Percentiles rank a stretch among this genome's conserved stretches.
phyloP scores from a whole-genome alignment of 768 basidiomycete genomes.

The Plicaturopsis crispa region DNA sequence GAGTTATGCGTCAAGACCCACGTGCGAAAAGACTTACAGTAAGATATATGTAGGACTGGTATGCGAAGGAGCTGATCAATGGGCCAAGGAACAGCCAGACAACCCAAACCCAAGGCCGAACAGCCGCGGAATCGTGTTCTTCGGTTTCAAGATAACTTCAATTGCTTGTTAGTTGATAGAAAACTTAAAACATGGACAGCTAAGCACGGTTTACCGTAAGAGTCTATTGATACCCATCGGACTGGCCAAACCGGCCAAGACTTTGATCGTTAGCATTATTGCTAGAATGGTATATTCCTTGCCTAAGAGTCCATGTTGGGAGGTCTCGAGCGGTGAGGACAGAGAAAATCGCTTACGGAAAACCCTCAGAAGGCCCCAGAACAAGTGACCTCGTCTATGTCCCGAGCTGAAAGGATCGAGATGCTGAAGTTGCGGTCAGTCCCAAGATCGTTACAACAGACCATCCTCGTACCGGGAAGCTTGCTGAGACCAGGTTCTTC shows the following conservation, averaged over 20 bases:
- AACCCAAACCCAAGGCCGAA: constrained; percentile 49
- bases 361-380: constrained; percentile 15
- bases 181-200: too few relatives aligned
- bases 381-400: constrained; percentile 21
- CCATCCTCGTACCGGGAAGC: too few relatives aligned
- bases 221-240: constrained; percentile 13
- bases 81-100: constrained; percentile 28
- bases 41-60: constrained; percentile 33
- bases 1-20: too few relatives aligned
- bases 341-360: not conserved
- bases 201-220: too few relatives aligned
- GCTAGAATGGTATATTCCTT: constrained; percentile 5
- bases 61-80: constrained; percentile 22
- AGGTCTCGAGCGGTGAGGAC: not conserved
- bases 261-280: constrained; percentile 5
- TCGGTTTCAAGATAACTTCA: constrained; percentile 35
- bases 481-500: not conserved
- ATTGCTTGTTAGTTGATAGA: too few relatives aligned
- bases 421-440: too few relatives aligned
- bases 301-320: not conserved
- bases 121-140: constrained; percentile 29
- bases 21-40: constrained; percentile 13
- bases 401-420: constrained; percentile 24
- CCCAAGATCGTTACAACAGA: too few relatives aligned
- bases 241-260: constrained; percentile 5